These are phyloP conservation scores for Arbutus unedo DNA, from an alignment of 148 eudicot species.

Conservation along the genomic window DNA sequence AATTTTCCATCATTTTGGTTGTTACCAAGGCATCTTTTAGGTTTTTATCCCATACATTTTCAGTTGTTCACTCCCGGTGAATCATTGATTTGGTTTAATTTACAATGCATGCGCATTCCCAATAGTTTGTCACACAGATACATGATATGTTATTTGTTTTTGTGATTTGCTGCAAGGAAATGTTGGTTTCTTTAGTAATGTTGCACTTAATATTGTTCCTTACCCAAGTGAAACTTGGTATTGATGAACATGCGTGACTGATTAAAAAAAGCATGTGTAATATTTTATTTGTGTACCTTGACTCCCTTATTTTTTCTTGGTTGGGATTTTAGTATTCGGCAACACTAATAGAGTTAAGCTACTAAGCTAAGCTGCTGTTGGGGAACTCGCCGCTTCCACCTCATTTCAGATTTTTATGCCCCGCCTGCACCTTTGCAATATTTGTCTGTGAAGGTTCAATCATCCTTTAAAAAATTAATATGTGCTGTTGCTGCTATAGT, in stretches of 20 bases:
- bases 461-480: background rate
- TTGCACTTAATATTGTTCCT: background rate
- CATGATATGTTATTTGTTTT: background rate
- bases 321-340: background rate
- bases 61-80: background rate
- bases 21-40: background rate
- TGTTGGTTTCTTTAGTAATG: background rate
- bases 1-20: background rate
- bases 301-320: background rate
- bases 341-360: background rate
- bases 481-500: background rate
- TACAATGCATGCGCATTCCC: background rate
- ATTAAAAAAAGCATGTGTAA: background rate
- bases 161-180: background rate
- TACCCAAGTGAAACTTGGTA: background rate
- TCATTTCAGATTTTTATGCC: background rate
- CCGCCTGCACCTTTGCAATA: slow-evolving; percentile 6
- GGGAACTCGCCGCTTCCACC: too few species aligned
- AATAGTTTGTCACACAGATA: background rate
- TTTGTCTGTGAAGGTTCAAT: background rate
- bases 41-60: background rate
- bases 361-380: too few species aligned
- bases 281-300: background rate
- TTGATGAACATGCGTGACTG: background rate
- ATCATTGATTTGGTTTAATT: background rate